Evolutionary conservation across 2,329 filamentous ascomycete species (phyloP).

Genomic region (Neonectria magnoliae): DNA sequence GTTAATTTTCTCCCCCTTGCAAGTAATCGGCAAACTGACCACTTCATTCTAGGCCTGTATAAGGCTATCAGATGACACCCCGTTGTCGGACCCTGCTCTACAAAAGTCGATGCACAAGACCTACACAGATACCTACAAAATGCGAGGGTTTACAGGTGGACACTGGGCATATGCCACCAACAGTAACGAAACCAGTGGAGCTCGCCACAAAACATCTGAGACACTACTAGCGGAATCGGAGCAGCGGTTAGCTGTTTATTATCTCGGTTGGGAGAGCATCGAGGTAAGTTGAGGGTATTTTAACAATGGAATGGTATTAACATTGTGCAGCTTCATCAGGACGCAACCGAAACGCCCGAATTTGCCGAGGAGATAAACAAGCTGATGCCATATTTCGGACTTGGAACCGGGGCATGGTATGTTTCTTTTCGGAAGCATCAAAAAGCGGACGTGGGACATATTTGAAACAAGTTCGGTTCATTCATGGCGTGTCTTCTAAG

Average conservation of each 20-base stretch:
- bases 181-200: constrained; percentile 24
- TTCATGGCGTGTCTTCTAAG: no score
- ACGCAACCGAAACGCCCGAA: constrained; percentile 18
- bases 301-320: background rate
- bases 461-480: background rate
- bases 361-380: constrained; percentile 34
- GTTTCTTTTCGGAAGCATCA: constrained; percentile 21
- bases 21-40: background rate
- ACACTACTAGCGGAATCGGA: background rate
- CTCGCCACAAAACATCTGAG: background rate
- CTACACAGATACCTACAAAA: constrained; percentile 31
- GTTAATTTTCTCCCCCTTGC: background rate
- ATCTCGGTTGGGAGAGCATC: constrained; percentile 37
- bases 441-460: background rate
- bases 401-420: constrained; percentile 34
- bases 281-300: constrained; percentile 17
- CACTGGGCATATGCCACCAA: constrained; percentile 33
- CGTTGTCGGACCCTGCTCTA: constrained; percentile 16
- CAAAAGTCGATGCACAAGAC: constrained; percentile 33
- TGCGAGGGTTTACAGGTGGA: constrained; percentile 32
- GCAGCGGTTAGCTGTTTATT: constrained; percentile 26
- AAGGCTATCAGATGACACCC: constrained; percentile 23
- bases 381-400: constrained; percentile 25
- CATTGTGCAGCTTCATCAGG: constrained; percentile 27
- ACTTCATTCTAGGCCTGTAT: constrained; percentile 15